Evolutionary conservation across 2,329 filamentous ascomycete genomes (phyloP).

Genomic region (Talaromyces sp.): DNA sequence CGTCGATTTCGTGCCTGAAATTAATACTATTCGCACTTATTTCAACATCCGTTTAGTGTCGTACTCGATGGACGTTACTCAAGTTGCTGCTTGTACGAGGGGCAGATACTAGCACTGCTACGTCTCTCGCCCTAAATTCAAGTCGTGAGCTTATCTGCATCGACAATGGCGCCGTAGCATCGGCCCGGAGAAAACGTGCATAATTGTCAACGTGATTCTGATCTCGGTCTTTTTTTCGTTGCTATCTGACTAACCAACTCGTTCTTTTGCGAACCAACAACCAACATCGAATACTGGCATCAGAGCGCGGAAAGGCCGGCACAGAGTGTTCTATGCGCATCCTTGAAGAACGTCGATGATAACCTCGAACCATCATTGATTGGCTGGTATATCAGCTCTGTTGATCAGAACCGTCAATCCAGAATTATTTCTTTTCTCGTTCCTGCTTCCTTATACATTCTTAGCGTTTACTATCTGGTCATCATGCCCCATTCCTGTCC

Average conservation of each 20-base stretch:
- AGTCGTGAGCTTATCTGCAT: neutral
- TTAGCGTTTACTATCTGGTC: constrained; percentile 1
- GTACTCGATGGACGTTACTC: neutral
- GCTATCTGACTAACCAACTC: neutral
- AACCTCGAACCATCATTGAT: neutral
- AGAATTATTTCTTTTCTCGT: neutral
- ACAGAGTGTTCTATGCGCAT: neutral
- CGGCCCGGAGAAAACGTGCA: neutral
- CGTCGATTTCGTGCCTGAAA: neutral
- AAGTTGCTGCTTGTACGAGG: neutral
- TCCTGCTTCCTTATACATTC: constrained; percentile 1
- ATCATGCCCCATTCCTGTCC: neutral
- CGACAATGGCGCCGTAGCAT: constrained; percentile 9
- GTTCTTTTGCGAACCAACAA: neutral
- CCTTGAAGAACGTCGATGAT: neutral
- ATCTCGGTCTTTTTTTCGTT: neutral
- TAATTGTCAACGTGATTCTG: constrained; percentile 1
- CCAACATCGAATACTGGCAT: neutral
- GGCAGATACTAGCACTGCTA: constrained; percentile 5
- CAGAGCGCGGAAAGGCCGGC: neutral
- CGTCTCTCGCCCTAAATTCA: neutral
- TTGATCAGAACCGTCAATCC: neutral
- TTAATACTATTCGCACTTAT: neutral
- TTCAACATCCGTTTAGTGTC: neutral
- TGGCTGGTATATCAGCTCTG: neutral